phyloP scores from a whole-genome alignment of 352 stramenopile genomes.

The Phytophthora brassicae region DNA sequence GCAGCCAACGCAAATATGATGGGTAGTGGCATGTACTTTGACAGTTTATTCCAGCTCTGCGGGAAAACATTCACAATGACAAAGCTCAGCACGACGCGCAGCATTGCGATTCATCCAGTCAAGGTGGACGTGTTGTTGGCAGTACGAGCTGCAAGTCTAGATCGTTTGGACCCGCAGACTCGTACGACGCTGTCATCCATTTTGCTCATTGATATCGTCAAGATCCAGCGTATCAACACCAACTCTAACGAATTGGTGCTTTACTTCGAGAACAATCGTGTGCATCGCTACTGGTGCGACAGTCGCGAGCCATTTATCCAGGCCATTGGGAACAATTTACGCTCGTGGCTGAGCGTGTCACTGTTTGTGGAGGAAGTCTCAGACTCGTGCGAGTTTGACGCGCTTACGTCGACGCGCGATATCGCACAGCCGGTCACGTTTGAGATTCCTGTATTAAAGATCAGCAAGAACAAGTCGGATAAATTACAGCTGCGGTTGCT shows the following conservation, averaged over 20 bases:
- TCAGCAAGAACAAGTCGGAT: conserved; percentile 77
- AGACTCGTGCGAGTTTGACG: conserved; percentile 84
- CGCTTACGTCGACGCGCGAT: conserved; percentile 70
- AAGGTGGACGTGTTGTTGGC: conserved; percentile 76
- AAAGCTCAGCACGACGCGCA: conserved; percentile 82
- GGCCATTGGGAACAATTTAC: conserved; percentile 84
- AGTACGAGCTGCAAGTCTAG: conserved; percentile 75
- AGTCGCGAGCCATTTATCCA: conserved; percentile 87
- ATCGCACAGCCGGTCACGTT: conserved; percentile 82
- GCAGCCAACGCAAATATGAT: conserved; percentile 24
- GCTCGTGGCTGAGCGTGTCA: conserved; percentile 81
- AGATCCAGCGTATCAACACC: conserved; percentile 83
- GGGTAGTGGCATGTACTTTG: conserved; percentile 83
- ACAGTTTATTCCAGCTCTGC: conserved; percentile 85
- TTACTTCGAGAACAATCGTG: conserved; percentile 87
- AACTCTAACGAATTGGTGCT: conserved; percentile 84
- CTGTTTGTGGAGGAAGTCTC: conserved; percentile 85
- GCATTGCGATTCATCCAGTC: conserved; percentile 62
- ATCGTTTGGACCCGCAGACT: conserved; percentile 68
- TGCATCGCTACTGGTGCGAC: conserved; percentile 88
- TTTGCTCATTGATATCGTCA: conserved; percentile 87
- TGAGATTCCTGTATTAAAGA: conserved; percentile 84
- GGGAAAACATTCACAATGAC: conserved; percentile 85
- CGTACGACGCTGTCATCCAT: conserved; percentile 78
- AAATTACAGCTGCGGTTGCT: conserved; percentile 77